phyloP scores from a whole-genome alignment of 75 land plant species.

The Cryptomeria japonica region DNA sequence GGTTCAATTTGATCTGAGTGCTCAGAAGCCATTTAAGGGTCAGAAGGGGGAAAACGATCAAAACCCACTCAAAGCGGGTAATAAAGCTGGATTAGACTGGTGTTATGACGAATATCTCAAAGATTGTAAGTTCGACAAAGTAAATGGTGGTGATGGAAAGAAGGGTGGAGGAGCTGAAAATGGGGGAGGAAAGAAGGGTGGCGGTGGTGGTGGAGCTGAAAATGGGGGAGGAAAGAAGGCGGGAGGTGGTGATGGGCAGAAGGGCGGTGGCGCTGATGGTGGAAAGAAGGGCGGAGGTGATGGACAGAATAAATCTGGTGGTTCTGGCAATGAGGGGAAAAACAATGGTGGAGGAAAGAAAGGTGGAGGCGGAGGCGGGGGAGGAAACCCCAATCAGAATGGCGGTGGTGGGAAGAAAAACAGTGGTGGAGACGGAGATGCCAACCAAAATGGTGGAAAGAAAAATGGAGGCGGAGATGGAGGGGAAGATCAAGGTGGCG shows the following conservation, averaged over 20 bases:
- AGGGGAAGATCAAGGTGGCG: constrained; percentile 16
- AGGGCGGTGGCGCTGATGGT: constrained; percentile 24
- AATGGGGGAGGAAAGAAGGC: background rate
- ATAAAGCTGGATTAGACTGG: constrained; percentile 12
- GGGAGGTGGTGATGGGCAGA: constrained; percentile 17
- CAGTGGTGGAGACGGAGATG: constrained; percentile 5
- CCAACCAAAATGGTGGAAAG: background rate
- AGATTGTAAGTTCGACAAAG: constrained; percentile 23
- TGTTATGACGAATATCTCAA: constrained; percentile 8
- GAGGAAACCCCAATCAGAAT: background rate
- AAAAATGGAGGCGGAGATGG: constrained; percentile 10
- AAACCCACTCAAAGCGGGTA: constrained; percentile 8
- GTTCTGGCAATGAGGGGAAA: background rate
- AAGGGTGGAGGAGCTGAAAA: constrained; percentile 3
- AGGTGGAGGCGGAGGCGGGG: background rate
- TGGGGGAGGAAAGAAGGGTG: background rate
- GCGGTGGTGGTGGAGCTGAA: background rate
- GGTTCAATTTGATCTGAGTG: constrained; percentile 19
- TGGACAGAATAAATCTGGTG: constrained; percentile 11
- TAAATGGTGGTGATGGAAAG: constrained; percentile 16
- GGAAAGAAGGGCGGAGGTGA: constrained; percentile 14
- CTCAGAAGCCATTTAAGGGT: constrained; percentile 13
- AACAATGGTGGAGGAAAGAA: background rate
- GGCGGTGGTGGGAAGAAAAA: background rate
- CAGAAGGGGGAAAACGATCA: constrained; percentile 26